Evolutionary conservation across 768 basidiomycete genomes (phyloP), one percentile per base, ranked within the genome.

Genomic region (Terana coerulea): DNA sequence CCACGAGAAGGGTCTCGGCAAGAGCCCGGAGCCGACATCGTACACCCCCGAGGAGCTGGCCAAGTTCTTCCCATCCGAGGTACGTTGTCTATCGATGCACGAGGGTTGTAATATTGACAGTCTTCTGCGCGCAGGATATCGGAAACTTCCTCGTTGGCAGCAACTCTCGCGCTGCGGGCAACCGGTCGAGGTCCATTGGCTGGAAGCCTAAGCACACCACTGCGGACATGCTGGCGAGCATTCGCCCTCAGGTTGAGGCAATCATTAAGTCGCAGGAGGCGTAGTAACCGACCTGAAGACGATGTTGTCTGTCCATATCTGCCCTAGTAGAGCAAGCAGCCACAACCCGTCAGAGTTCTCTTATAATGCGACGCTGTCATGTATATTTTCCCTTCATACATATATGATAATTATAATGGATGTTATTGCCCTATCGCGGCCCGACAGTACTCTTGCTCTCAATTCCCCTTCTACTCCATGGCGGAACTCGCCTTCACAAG

Each of bases 151-250:
- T 5, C 26, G 42, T 8, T 17, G 52, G 41, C 17, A 52, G 52
- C 30, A 58, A 58, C 30, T 44, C 53, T 0, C 56, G 58, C 15
- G 53, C 40, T 15, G 33, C 37, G 15, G 56, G 47, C 15, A 53
- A 39, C 19, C 69, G 66, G 40, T 69, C 73, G 1, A 61, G 67
- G 17, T 45, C 69, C 6, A 61, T 78, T 52, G 77, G 77, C 3
- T 78, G 77, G 77, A 70, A 68, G 46, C 76, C 76, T 1, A 65
- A 59, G 14, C 67, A 73, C 50, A 70, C 67, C 0, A 75, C 62
- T 6, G 48, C 43, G 12, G 75, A 77, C 49, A 58, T 81, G 61
- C 51, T 76, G 39, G 71, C 64, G 12, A 74, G 72, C 55, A 66
- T 79, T 51, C 61, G 61, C 40, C 59, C 64, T 1, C 75, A 79